Percentiles rank a stretch among this genome's conserved stretches.
phyloP scores from a whole-genome alignment of 2,329 filamentous ascomycete species.

The Neonectria ditissima region DNA sequence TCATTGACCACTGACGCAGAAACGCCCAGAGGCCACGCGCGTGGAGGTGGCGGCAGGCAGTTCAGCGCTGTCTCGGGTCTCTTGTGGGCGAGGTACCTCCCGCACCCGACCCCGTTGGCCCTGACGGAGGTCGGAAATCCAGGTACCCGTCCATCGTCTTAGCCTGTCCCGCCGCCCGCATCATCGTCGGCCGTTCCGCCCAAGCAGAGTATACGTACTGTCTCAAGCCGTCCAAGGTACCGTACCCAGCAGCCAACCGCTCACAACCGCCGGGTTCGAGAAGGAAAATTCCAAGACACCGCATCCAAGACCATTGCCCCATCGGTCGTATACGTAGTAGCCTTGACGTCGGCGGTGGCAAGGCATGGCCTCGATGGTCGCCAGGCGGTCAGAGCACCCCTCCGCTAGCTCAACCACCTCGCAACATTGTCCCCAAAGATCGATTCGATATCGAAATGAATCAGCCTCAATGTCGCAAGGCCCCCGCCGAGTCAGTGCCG shows the following conservation, averaged over 20 bases:
- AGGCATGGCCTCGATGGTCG: conserved; percentile 17
- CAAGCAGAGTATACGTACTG: conserved; percentile 13
- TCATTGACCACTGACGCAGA: background rate
- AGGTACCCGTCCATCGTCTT: conserved; percentile 28
- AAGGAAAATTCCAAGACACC: background rate
- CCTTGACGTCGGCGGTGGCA: background rate
- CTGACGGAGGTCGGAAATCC: conserved; percentile 24
- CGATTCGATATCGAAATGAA: conserved; percentile 22
- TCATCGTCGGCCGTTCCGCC: conserved; percentile 17
- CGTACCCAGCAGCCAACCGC: background rate
- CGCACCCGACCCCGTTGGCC: conserved; percentile 11
- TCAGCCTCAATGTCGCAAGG: conserved; percentile 13
- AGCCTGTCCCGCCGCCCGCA: conserved; percentile 3
- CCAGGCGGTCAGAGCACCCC: conserved; percentile 16
- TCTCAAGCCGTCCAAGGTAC: background rate
- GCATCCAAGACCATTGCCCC: conserved; percentile 2
- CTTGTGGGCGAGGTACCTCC: background rate
- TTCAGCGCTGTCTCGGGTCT: conserved; percentile 11
- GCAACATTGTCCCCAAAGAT: conserved; percentile 16
- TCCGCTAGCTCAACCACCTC: conserved; percentile 19
- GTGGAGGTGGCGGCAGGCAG: conserved; percentile 19
- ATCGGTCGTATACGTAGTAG: conserved; percentile 21
- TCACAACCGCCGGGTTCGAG: background rate
- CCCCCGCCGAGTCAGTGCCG: conserved; percentile 22
- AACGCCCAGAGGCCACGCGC: background rate